phyloP scores from a whole-genome alignment of 2,329 filamentous ascomycete genomes.

The Davidsoniella neocaledoniae region DNA sequence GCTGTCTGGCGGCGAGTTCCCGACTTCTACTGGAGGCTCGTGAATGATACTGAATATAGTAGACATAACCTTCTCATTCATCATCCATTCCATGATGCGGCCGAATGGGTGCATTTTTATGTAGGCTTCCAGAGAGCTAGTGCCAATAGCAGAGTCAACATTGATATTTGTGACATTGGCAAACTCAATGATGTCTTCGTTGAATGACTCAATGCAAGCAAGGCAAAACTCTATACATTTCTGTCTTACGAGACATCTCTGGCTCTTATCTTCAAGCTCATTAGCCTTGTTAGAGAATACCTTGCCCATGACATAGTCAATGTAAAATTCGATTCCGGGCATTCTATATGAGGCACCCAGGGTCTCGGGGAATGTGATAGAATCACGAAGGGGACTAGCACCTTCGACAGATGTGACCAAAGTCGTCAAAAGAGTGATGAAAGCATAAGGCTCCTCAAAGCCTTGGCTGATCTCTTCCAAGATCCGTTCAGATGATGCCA shows the following conservation, averaged over 20 bases:
- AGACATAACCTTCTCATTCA: constrained; percentile 75
- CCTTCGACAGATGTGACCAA: constrained; percentile 51
- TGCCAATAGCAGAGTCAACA: constrained; percentile 57
- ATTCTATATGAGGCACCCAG: constrained; percentile 59
- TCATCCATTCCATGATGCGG: constrained; percentile 95
- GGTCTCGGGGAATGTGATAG: constrained; percentile 71
- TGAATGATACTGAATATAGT: constrained; percentile 65
- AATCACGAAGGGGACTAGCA: constrained; percentile 49
- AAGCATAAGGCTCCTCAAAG: constrained; percentile 74
- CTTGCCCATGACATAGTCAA: constrained; percentile 76
- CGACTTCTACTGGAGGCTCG: constrained; percentile 56
- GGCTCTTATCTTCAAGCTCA: constrained; percentile 48
- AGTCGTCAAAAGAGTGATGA: constrained; percentile 59
- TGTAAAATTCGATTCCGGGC: constrained; percentile 77
- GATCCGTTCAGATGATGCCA: constrained; percentile 40
- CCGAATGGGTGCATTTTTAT: constrained; percentile 81
- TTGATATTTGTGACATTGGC: constrained; percentile 61
- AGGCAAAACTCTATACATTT: constrained; percentile 73
- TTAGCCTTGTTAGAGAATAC: constrained; percentile 53
- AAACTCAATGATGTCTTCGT: constrained; percentile 79
- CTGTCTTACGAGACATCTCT: constrained; percentile 57
- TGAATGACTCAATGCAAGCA: constrained; percentile 69
- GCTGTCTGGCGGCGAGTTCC: constrained; percentile 57
- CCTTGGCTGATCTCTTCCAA: constrained; percentile 59
- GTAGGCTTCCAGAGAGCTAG: constrained; percentile 63